Evolutionary conservation across 139 green algal genomes (phyloP).

Genomic region (Tetraselmis chui): DNA sequence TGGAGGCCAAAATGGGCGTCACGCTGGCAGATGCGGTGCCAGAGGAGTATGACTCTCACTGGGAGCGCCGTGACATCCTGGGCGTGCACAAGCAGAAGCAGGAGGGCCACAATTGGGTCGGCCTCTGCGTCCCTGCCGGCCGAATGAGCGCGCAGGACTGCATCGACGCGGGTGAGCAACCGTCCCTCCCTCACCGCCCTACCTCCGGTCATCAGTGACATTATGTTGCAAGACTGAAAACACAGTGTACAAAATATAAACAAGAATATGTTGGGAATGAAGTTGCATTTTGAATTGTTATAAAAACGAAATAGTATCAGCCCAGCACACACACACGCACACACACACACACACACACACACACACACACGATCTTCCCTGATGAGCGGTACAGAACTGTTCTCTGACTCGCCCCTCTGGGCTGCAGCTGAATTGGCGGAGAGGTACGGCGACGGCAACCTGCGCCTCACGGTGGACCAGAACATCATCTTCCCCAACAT

Average conservation of each 20-base stretch:
- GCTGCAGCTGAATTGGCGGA: slow-evolving; percentile 59
- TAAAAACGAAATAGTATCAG: no score
- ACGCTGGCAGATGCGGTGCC: slow-evolving; percentile 24
- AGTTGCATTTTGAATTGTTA: no score
- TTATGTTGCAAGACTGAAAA: no score
- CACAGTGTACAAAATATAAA: no score
- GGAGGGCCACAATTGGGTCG: slow-evolving; percentile 49
- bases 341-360: no score
- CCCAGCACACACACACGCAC: no score
- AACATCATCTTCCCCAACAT: slow-evolving; percentile 92
- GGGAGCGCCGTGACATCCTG: slow-evolving; percentile 71
- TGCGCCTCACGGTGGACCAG: slow-evolving; percentile 92
- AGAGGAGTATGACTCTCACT: slow-evolving; percentile 45
- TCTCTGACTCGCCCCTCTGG: no score
- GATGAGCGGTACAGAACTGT: no score
- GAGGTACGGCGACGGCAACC: slow-evolving; percentile 77
- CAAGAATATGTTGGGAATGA: no score
- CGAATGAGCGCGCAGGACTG: slow-evolving; percentile 57
- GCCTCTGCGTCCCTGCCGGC: slow-evolving; percentile 73
- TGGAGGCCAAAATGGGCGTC: not conserved
- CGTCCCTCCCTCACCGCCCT: not conserved
- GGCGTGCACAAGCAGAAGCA: slow-evolving; percentile 93
- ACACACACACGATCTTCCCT: no score
- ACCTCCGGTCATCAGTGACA: not conserved
- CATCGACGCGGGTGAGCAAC: not conserved